Evolutionary conservation across 2,329 filamentous ascomycete species (phyloP), one percentile per base, ranked within the genome.

Genomic region (Exophiala sideris): DNA sequence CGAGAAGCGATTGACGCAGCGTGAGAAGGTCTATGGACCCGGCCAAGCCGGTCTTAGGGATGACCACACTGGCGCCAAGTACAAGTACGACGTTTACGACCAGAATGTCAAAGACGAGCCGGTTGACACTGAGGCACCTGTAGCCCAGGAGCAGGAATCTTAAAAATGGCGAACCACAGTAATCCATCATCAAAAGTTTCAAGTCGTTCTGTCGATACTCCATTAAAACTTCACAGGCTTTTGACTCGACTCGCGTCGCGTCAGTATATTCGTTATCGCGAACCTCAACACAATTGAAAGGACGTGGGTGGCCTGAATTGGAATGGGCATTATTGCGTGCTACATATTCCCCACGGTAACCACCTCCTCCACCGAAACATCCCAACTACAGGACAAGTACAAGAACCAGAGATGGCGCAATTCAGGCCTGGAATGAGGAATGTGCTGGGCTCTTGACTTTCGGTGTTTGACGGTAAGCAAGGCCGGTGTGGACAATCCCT

Each of bases 1-100:
- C 3, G 70, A 73, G 24, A 69, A 72, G 12, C 61, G 64, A n/a
- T 58, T 79, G 21, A 82, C 79, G 2, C 76, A 77, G 0, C 70
- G 82, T 14, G 84, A 87, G 68, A 85, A 80, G 68, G 70, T 86
- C 0, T 86, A 85, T 65, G 82, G 83, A 0, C 73, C 72, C 56
- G 84, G 83, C 0, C 83, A 86, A 65, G 74, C 68, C 5, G 71
- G 75, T 11, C 64, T 87, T 54, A 72, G 82, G 35, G 71, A 71
- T 58, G 84, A 87, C 66, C 84, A 87, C 66, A 64, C 72, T 0
- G 84, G 83, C 1, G 80, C 76, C 46, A 67, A 62, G 58, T 87
- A 85, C 64, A 84, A 82, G 69, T 87, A 86, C 60, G 74, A 80
- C 61, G 77, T 83, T 1, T 86, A 85, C 60, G 67, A 77, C 52